These are phyloP conservation scores for Phytophthora pini DNA, from an alignment of 352 stramenopile species.

Conservation along the genomic window DNA sequence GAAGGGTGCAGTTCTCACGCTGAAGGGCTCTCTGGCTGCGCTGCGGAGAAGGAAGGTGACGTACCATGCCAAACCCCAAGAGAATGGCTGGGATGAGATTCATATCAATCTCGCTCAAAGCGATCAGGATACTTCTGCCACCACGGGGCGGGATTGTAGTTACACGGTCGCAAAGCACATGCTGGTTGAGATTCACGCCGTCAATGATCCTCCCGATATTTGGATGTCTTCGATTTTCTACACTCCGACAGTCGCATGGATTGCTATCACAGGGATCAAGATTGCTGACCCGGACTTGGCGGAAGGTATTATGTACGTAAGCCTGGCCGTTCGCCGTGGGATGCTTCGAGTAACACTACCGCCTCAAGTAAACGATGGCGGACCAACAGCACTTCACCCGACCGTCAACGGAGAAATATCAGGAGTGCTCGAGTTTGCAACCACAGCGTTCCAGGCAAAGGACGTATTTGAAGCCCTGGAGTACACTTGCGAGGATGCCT, in stretches of 20 bases:
- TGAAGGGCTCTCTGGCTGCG: constrained; percentile 50
- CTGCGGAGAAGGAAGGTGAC: constrained; percentile 46
- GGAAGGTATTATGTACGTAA: constrained; percentile 50
- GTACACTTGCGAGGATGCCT: constrained; percentile 39
- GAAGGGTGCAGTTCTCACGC: constrained; percentile 8
- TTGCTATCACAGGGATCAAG: constrained; percentile 20
- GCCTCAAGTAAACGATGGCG: not conserved
- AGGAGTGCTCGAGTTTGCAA: constrained; percentile 49
- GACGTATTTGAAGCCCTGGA: constrained; percentile 40
- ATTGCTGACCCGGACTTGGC: constrained; percentile 57
- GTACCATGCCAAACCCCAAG: constrained; percentile 45
- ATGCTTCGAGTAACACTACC: constrained; percentile 35
- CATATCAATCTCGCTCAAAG: constrained; percentile 48
- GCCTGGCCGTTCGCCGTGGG: constrained; percentile 41
- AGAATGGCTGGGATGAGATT: constrained; percentile 45
- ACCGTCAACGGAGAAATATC: constrained; percentile 4
- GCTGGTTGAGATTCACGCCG: constrained; percentile 44
- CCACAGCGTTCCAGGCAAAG: constrained; percentile 18
- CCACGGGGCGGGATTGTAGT: constrained; percentile 16
- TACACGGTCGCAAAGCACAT: constrained; percentile 48
- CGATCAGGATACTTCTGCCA: not conserved
- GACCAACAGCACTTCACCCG: constrained; percentile 14
- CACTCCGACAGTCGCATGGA: constrained; percentile 41
- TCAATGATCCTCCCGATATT: constrained; percentile 54
- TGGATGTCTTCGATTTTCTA: constrained; percentile 37